Evolutionary conservation across 805 yeast species (phyloP), one percentile per base, ranked within the genome.

Genomic region (Cyberlindnera suaveolens): DNA sequence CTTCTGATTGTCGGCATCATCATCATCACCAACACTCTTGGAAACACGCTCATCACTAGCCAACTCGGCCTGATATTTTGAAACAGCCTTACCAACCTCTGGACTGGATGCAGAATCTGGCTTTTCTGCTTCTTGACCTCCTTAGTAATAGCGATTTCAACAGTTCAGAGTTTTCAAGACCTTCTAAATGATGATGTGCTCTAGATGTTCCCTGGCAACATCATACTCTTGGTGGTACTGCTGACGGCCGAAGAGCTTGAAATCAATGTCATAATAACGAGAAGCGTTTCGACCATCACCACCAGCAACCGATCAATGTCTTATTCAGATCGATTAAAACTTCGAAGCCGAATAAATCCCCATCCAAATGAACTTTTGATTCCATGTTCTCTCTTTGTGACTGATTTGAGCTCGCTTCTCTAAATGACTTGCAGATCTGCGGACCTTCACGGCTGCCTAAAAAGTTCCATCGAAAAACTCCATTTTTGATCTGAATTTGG

Each of bases 141-240:
- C 66, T 83, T 85, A 45, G 74, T 65, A 50, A 93, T 84, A 31
- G 81, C 81, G 18, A 72, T 50, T 67, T 91, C 97, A 50, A 93
- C 72, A 40, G 6, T 6, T 19, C 23, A 19, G 23, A 5, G 75
- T 72, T 41, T 65, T 63, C 65, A 95, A 69, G 74, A 91, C 89
- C 52, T 72, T 71, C 39, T 68, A 65, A 32, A 80, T 72, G 38
- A 91, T 67, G 35, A 84, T 82, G 34, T 68, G 61, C 63, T 86
- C 96, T 52, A 95, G 75, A 57, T 85, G 85, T 43, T 77, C 82
- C 65, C 80, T 83, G 7, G 85, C 70, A 40, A 93, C 84, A 63
- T 91, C 98, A 64, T 91, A 90, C 68, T 90, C 97, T 39, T 77
- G 76, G 59, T 76, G 78, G 66, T 93, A 93, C 63, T 90, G 96